Evolutionary conservation across 805 yeast genomes (phyloP), one percentile per base, ranked within the genome.

Genomic region (Hanseniaspora jakobsenii): DNA sequence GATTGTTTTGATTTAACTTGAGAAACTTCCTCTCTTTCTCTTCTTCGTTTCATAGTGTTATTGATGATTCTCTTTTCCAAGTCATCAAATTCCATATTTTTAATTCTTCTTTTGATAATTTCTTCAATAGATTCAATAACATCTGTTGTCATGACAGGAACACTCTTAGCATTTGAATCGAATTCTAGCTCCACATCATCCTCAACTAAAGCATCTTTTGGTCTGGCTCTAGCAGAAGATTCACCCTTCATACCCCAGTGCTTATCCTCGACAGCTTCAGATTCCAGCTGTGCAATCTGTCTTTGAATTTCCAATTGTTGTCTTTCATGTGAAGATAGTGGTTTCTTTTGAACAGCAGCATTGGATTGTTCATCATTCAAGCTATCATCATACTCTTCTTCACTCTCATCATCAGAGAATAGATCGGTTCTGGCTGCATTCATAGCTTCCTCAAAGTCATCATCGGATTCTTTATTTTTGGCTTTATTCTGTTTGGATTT

Each of bases 201-300:
- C 34, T 78, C 79, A 47, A 91, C 61, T 31, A 91, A 66, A 1
- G 96, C 79, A 64, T 91, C 95, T 35, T 69, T 67, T 6, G 94
- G 94, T 57, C 98, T 72, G 52, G 79, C 81, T 50, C 72, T 75
- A 2, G 86, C 82, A 47, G 73, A 72, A 1, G 84, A 86, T 63
- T 91, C 98, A 63, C 98, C 98, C 54, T 78, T 81, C 74, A 89
- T 71, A 6, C 94, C 77, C 98, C 98, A 89, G 55, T 77, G 77
- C 65, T 91, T 89, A 47, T 81, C 89, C 3, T 87, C 91, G 24
- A 89, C 77, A 14, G 91, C 78, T 59, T 87, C 96, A 36, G 77
- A 75, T 63, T 89, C 98, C 39, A 87, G 67, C 52, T 72, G 69
- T 28, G 72, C 72, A 49, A 91, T 91, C 61, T 91, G 94, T 28